Base-by-base conservation (phyloP, 306 rosid species). In the Myrica gale region DNA sequence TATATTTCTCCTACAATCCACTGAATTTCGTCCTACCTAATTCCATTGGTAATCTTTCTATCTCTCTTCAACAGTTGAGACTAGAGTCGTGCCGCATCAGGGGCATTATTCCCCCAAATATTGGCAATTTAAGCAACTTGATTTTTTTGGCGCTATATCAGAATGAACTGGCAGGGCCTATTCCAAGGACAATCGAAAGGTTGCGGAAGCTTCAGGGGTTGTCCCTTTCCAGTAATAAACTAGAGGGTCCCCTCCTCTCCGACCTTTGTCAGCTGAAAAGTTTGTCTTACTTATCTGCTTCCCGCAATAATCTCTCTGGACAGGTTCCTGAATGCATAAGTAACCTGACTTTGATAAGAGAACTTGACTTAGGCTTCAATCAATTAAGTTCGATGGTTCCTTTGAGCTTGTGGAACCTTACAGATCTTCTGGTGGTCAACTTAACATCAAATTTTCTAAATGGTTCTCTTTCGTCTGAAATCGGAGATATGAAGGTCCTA, bases 391-490 rank as follows among this genome's bases (percentile, higher is more conserved):
- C 78, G 5, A 17, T 20, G 5, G 44, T 75, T 10, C 79, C 71
- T 10, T 63, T 58, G 3, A 45, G 46, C n/a, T 47, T 75, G 37
- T 75, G 72, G 79, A 19, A 15, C 37, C 57, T 75, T 46, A 8
- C 16, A 19, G 8, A 50, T 32, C 43, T 75, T 48, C 32, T 32
- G 19, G 71, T 16, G 32, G 41, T 75, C 5, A 26, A 65, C 39
- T n/a, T 75, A 1, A 47, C 79, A n/a, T 65, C 60, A 51, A 75
- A 75, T 75, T 47, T 69, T 76, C 32, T 84, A 7, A 42, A 0
- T 69, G 87, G 87, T 48, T 46, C 65, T 53, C 79, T 84, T 48
- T 47, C 84, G 6, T 20, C 17, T 1, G 71, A 81, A 16, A 74
- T 80, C 9, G 62, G 68, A 46, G 53, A 62, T 0, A 5, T 61